Evolutionary conservation across 192 early-diverging fungal species (phyloP).

Genomic region (Funneliformis mosseae): DNA sequence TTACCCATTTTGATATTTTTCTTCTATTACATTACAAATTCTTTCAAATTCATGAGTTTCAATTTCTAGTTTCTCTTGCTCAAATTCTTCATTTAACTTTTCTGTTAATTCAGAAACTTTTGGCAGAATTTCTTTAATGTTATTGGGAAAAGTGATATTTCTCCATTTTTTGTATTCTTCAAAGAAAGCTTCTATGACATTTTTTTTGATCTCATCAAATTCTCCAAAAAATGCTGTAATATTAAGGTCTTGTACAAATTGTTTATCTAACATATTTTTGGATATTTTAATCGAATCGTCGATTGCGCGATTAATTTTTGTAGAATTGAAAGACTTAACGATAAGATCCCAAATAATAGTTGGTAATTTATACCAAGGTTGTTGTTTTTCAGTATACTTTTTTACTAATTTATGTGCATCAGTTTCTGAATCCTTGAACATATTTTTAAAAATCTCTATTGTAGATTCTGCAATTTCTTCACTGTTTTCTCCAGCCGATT

Average conservation of each 20-base stretch:
- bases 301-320: background rate
- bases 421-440: background rate
- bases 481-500: background rate
- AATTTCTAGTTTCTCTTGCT: background rate
- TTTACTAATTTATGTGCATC: background rate
- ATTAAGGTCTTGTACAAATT: background rate
- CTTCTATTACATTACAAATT: background rate
- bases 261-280: background rate
- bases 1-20: background rate
- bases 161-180: background rate
- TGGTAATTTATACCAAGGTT: background rate
- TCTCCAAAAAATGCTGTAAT: background rate
- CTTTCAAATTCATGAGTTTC: background rate
- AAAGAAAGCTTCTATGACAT: background rate
- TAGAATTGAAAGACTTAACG: background rate
- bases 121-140: constrained; percentile 6
- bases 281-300: background rate
- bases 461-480: background rate
- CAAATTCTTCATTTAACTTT: background rate
- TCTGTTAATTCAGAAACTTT: background rate
- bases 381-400: background rate
- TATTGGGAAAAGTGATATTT: background rate
- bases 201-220: background rate
- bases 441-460: background rate
- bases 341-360: background rate